phyloP scores from a whole-genome alignment of 2,329 filamentous ascomycete genomes.

The Talaromyces sp. region DNA sequence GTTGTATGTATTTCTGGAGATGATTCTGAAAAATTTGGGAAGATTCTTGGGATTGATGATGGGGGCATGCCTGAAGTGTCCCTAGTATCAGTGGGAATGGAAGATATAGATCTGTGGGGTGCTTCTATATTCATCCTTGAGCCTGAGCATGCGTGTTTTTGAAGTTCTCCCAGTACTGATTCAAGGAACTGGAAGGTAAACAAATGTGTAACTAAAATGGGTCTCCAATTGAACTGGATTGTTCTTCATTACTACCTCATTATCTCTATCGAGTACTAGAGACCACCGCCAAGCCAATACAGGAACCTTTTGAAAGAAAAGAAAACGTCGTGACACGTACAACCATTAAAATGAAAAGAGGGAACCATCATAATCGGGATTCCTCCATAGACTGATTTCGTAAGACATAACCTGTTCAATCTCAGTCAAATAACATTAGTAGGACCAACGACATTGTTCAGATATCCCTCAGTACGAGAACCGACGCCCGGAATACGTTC shows the following conservation, averaged over 20 bases:
- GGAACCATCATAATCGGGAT: not conserved
- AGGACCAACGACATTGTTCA: slow-evolving; percentile 12
- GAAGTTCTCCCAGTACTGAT: not conserved
- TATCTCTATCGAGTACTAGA: not conserved
- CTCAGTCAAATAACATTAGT: slow-evolving; percentile 10
- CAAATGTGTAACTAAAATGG: not conserved
- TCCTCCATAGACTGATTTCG: not conserved
- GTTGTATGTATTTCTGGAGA: not conserved
- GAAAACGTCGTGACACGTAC: not conserved
- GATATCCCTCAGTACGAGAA: slow-evolving; percentile 6
- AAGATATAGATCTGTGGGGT: not conserved
- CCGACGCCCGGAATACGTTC: slow-evolving; percentile 10
- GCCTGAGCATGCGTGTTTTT: not conserved
- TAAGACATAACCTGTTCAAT: not conserved
- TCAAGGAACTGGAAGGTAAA: not conserved
- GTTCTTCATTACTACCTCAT: not conserved
- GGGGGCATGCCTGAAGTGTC: too few species aligned
- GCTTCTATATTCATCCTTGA: not conserved
- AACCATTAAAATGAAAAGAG: not conserved
- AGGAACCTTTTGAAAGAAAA: not conserved
- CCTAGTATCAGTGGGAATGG: too few species aligned
- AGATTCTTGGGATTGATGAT: too few species aligned
- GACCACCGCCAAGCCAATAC: not conserved
- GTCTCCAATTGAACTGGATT: not conserved
- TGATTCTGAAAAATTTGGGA: too few species aligned